Evolutionary conservation across 23 red algal genomes (phyloP).

Genomic region (Gracilaria vermiculophylla): DNA sequence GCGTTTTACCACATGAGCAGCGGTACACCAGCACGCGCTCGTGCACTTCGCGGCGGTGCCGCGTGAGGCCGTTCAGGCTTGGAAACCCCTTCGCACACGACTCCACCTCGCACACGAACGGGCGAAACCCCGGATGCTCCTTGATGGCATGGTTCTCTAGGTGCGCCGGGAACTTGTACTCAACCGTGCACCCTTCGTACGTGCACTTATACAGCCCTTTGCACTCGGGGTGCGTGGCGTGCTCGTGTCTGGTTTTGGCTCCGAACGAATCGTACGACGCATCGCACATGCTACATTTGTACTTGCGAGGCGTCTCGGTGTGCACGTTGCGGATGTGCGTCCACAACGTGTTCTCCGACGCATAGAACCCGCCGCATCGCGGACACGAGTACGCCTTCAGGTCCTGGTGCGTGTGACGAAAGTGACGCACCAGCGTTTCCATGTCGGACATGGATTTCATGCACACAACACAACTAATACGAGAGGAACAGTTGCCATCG

Average conservation of each 20-base stretch:
- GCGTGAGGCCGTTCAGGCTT: conserved; percentile 28
- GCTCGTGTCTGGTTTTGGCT: conserved; percentile 43
- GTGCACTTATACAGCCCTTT: not conserved
- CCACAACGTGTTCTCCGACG: conserved; percentile 46
- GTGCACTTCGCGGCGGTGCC: conserved; percentile 47
- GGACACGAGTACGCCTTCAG: conserved; percentile 48
- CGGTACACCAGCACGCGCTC: conserved; percentile 5
- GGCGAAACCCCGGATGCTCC: conserved; percentile 18
- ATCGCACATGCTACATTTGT: conserved; percentile 49
- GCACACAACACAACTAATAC: conserved; percentile 24
- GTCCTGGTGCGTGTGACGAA: conserved; percentile 60
- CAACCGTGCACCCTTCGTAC: conserved; percentile 19
- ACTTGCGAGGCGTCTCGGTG: not conserved
- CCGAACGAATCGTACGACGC: conserved; percentile 60
- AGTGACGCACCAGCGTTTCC: conserved; percentile 55
- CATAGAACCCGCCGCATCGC: conserved; percentile 42
- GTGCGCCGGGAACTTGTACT: conserved; percentile 44
- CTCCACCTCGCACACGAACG: not conserved
- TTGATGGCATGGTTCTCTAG: conserved; percentile 24
- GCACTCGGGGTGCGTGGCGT: conserved; percentile 8
- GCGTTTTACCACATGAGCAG: conserved; percentile 12
- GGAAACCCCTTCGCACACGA: conserved; percentile 35
- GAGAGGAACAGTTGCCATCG: not conserved
- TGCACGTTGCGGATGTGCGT: conserved; percentile 61
- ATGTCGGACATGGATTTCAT: conserved; percentile 22